Base-by-base conservation (phyloP, 257 asterid genomes). In the Ligustrum vulgare region DNA sequence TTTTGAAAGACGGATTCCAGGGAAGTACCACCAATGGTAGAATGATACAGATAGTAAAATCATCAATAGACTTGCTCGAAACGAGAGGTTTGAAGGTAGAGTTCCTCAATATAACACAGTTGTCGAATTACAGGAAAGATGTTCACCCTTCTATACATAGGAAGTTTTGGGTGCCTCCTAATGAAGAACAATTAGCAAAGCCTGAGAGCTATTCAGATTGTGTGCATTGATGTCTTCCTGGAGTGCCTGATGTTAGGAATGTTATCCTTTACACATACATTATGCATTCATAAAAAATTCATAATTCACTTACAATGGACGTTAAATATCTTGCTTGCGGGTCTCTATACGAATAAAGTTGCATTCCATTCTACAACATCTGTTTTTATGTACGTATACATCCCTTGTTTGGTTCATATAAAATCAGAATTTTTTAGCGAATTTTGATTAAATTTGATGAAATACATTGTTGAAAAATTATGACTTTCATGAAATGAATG, bases 191-290 rank as follows among this genome's bases (percentile, higher is more conserved):
- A 47, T 43, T 77, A 2, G 37, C 41, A 6, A 37, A 71, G 41
- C 84, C 86, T 11, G 74, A 33, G 23, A 79, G 80, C 23, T 76
- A 76, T 70, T 41, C 83, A 31, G 88, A 81, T 62, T 81, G 88
- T 25, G 77, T 76, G 8, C 88, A 84, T 70, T 84, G 88, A 86
- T 81, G 86, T 45, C 82, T 84, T 33, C 86, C 86, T 4, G 88
- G 86, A 10, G 84, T 81, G 5, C 88, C 84, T 2, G 86, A 84
- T 79, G 77, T 84, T 74, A 81, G 86, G 88, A 84, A 84, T 68
- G 69, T 79, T 41, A 73, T 84, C 39, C 86, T 84, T 41, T 76
- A 74, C 36, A 68, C 84, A 9, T 77, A 84, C 49, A 33, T 81
- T 18, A 43, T 79, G 77, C 20, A 49, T 16, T 39, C 71, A 28